Evolutionary conservation across 2,329 filamentous ascomycete genomes (phyloP).

Genomic region (Xylariaceae sp.): DNA sequence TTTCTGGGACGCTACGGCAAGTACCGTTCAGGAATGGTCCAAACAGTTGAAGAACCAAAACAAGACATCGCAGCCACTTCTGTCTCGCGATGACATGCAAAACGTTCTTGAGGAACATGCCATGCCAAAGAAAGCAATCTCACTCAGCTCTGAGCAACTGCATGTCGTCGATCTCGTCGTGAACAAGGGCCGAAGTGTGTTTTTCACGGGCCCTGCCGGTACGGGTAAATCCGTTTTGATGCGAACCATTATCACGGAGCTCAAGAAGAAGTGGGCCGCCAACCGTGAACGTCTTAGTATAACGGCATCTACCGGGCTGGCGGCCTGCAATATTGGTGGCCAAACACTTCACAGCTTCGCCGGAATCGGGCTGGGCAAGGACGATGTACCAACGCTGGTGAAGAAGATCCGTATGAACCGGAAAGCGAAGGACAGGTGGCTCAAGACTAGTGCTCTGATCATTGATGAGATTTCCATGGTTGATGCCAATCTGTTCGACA

Average conservation of each 20-base stretch:
- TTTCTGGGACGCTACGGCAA: slow-evolving; percentile 69
- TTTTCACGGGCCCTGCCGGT: slow-evolving; percentile 95
- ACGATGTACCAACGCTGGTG: slow-evolving; percentile 70
- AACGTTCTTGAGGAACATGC: slow-evolving; percentile 36
- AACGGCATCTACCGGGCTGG: slow-evolving; percentile 91
- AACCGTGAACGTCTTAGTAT: slow-evolving; percentile 85
- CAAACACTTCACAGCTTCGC: slow-evolving; percentile 94
- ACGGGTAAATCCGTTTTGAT: slow-evolving; percentile 97
- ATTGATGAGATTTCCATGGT: slow-evolving; percentile 99
- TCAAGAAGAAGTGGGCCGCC: slow-evolving; percentile 69
- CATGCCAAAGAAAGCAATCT: slow-evolving; percentile 43
- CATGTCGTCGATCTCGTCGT: slow-evolving; percentile 79
- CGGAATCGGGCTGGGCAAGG: slow-evolving; percentile 92
- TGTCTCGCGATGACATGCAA: slow-evolving; percentile 43
- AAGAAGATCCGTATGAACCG: slow-evolving; percentile 86
- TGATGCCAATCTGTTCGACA: slow-evolving; percentile 94
- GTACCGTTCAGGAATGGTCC: slow-evolving; percentile 70
- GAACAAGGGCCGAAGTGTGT: slow-evolving; percentile 77
- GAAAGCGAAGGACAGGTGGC: slow-evolving; percentile 85
- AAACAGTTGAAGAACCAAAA: slow-evolving; percentile 64
- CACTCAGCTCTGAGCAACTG: slow-evolving; percentile 79
- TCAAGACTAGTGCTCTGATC: slow-evolving; percentile 79
- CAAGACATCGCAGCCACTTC: slow-evolving; percentile 42
- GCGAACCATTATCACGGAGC: slow-evolving; percentile 76
- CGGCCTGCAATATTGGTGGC: slow-evolving; percentile 93